phyloP scores from a whole-genome alignment of 2,329 filamentous ascomycete species.

The Amesomyces nigricolor region DNA sequence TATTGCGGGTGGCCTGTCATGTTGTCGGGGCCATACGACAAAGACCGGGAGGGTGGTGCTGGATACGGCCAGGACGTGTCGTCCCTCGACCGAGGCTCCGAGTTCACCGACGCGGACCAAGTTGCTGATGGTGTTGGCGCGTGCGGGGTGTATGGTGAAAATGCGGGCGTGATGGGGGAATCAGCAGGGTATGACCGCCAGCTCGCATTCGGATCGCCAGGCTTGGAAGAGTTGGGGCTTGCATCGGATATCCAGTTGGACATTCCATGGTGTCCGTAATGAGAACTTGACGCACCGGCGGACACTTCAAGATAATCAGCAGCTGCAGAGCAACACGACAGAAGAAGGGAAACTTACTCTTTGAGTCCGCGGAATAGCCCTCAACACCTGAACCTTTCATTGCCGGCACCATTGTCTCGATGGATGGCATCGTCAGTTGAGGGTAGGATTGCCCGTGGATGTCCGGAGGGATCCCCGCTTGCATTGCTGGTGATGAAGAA shows the following conservation, averaged over 20 bases:
- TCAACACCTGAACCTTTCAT: slow-evolving; percentile 37
- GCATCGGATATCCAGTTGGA: slow-evolving; percentile 44
- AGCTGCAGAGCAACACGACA: neutral
- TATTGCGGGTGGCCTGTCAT: slow-evolving; percentile 37
- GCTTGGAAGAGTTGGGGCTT: slow-evolving; percentile 37
- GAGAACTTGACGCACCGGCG: slow-evolving; percentile 31
- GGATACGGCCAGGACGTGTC: slow-evolving; percentile 44
- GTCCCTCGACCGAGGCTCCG: slow-evolving; percentile 38
- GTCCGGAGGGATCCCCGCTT: slow-evolving; percentile 39
- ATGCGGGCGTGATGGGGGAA: slow-evolving; percentile 45
- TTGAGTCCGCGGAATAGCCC: slow-evolving; percentile 36
- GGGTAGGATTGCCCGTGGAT: slow-evolving; percentile 38
- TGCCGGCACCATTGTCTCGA: slow-evolving; percentile 42
- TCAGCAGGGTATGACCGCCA: slow-evolving; percentile 49
- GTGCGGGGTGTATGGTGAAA: slow-evolving; percentile 44
- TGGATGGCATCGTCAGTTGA: slow-evolving; percentile 40
- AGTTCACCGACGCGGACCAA: slow-evolving; percentile 37
- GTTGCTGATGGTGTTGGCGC: slow-evolving; percentile 35
- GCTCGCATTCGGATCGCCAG: slow-evolving; percentile 38
- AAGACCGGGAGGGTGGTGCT: slow-evolving; percentile 39
- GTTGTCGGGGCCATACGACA: slow-evolving; percentile 45
- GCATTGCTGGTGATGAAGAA: slow-evolving; percentile 45
- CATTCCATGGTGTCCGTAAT: slow-evolving; percentile 36
- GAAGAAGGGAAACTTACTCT: slow-evolving; percentile 36
- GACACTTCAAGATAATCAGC: slow-evolving; percentile 32